Base-by-base conservation (phyloP, 2,329 filamentous ascomycete genomes). In the Pseudovirgaria hyperparasitica region DNA sequence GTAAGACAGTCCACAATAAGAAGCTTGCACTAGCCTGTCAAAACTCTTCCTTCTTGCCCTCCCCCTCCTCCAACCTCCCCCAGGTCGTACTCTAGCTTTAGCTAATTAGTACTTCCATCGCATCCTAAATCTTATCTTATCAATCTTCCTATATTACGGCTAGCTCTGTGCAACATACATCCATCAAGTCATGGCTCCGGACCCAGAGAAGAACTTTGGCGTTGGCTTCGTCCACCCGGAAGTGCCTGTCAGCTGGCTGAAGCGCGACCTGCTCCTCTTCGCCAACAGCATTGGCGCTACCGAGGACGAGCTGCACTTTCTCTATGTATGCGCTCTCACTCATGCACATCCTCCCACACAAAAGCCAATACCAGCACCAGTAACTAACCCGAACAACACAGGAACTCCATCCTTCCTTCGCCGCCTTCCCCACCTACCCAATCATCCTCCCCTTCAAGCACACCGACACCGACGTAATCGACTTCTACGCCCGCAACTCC, bases 211-310 rank as follows among this genome's bases (percentile, higher is more conserved):
- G n/a, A n/a, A n/a, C n/a, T n/a, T n/a, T n/a, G 70, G 70, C 42
- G 66, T 60, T 49, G 82, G 84, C 45, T 85, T 86, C 57, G 72
- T 90, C 56, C 92, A 80, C 53, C 82, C 82, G 31, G 56, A 70
- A 25, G 62, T 72, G 46, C 70, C 77, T 48, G 82, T 92, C 8
- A 70, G 76, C 42, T 94, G 85, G 86, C 57, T 82, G 43, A 85
- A 86, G 69, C 74, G 86, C 39, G 86, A 94, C 63, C 72, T 76
- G 19, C 66, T 94, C 35, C 74, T 96, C 35, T 94, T 94, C 54
- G 85, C 86, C 42, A 78, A 79, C 56, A 87, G 78, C 59, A 87
- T 94, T 52, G 86, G 86, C 30, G 76, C 69, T 48, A 87, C 72
- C 9, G 67, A 69, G n/a, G 76, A 92, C 42, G 86, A 94, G 64